Evolutionary conservation across 257 asterid genomes (phyloP).

Genomic region (Rehmannia glutinosa): DNA sequence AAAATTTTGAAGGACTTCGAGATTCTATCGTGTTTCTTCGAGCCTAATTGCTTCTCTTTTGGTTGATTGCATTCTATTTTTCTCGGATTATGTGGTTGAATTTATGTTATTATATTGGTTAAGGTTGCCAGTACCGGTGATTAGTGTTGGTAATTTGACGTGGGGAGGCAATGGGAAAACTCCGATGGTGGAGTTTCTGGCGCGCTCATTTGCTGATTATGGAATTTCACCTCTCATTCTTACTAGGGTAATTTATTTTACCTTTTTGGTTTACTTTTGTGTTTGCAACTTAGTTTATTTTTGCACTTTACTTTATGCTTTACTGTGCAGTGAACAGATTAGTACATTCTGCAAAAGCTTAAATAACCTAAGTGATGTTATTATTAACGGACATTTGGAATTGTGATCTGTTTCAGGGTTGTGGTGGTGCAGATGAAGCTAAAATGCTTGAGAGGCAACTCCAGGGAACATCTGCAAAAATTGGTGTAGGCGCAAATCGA

Average conservation of each 20-base stretch:
- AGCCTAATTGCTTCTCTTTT: not conserved
- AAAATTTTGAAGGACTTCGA: too few relatives aligned
- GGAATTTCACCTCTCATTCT: slow-evolving; percentile 79
- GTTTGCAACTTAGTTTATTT: not conserved
- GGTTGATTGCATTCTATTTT: not conserved
- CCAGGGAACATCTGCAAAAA: slow-evolving; percentile 44
- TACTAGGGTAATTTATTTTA: slow-evolving; percentile 54
- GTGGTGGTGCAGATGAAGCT: slow-evolving; percentile 94
- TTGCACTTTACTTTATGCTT: not conserved
- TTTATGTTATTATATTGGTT: not conserved
- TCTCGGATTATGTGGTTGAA: not conserved
- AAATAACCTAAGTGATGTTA: not conserved
- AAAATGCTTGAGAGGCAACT: slow-evolving; percentile 86
- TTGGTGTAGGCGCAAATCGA: slow-evolving; percentile 86
- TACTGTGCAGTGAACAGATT: not conserved
- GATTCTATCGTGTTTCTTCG: too few relatives aligned
- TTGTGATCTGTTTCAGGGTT: slow-evolving; percentile 46
- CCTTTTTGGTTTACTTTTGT: not conserved
- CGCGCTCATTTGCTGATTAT: slow-evolving; percentile 47
- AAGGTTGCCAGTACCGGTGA: slow-evolving; percentile 84
- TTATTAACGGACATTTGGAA: not conserved
- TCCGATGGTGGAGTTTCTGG: slow-evolving; percentile 90
- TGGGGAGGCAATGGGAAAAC: slow-evolving; percentile 99
- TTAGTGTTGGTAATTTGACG: slow-evolving; percentile 92
- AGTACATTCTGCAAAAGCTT: not conserved